These are phyloP conservation scores for Curvularia eragrostidis DNA, from an alignment of 2,329 filamentous ascomycete species.

Conservation along the genomic window DNA sequence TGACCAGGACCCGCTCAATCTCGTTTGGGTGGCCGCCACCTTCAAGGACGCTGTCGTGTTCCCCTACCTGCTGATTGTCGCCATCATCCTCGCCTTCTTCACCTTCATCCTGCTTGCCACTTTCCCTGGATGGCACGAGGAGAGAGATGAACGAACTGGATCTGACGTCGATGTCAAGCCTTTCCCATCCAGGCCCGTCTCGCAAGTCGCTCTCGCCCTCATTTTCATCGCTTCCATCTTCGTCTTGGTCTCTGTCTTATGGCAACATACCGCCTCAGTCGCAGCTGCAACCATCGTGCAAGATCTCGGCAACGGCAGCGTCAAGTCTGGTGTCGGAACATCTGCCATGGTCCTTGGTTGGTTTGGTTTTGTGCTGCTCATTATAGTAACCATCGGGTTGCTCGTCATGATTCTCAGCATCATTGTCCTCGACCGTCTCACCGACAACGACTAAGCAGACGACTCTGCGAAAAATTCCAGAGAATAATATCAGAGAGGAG, in stretches of 20 bases:
- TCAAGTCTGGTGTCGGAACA: constrained; percentile 86
- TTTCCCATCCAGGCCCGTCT: constrained; percentile 90
- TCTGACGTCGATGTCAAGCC: constrained; percentile 91
- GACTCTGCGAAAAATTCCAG: constrained; percentile 4
- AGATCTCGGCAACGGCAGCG: constrained; percentile 88
- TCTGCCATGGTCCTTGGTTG: constrained; percentile 96
- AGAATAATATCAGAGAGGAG: constrained; percentile 20
- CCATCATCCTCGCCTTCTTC: constrained; percentile 95
- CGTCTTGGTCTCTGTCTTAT: constrained; percentile 72
- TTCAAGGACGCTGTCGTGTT: constrained; percentile 99
- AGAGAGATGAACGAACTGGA: constrained; percentile 75
- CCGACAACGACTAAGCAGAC: constrained; percentile 48
- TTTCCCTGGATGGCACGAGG: constrained; percentile 97
- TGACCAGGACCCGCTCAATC: constrained; percentile 93
- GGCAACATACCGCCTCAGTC: constrained; percentile 96
- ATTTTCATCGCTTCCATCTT: constrained; percentile 77
- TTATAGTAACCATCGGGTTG: constrained; percentile 93
- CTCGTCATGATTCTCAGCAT: constrained; percentile 98
- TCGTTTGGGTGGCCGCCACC: constrained; percentile 95
- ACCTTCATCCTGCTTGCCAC: constrained; percentile 94
- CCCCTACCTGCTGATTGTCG: constrained; percentile 97
- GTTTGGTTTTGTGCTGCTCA: constrained; percentile 93
- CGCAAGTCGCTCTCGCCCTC: constrained; percentile 88
- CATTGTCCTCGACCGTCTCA: constrained; percentile 71
- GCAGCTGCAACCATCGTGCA: constrained; percentile 92